Base-by-base conservation (phyloP, 129 eudicot genomes). In the Flaveria bidentis region DNA sequence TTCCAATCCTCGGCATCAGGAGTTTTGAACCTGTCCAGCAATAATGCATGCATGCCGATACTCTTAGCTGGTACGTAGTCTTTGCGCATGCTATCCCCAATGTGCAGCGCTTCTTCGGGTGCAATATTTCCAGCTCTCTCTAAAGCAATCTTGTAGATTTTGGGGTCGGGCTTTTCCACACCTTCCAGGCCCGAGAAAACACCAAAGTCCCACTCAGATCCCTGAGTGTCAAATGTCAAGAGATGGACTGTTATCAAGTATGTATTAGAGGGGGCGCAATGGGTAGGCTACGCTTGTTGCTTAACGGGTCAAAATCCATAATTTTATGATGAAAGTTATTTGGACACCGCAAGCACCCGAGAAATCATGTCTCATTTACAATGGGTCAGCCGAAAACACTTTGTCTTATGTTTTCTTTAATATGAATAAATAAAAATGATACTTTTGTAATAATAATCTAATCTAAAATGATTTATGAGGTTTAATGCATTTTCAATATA, bases 151-250 rank as follows among this genome's bases (percentile, higher is more conserved):
- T 91, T 44, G 66, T 87, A 91, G 42, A 95, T 72, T 79, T 66
- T 88, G 0, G 97, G 97, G 81, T 95, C 88, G 9, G 99, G 99
- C 80, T 95, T 95, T 69, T 95, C 97, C 47, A 95, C 88, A 18
- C 99, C 99, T 75, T 84, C 97, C 2, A 95, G 85, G 9, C 99
- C 99, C 3, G 99, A 91, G 87, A 95, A 95, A n/a, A 95, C 97
- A 26, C 99, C 99, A 75, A 95, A 91, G 78, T 95, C 99, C 96
- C 96, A 95, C 81, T 87, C 96, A 0, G 95, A 89, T 67, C 97
- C 97, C 99, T 95, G 80, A 15, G 67, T 62, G n/a, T 6, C 53
- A 76, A 68, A 39, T 22, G 17, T 41, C 74, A 71, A 61, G 12
- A 50, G 53, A 71, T 12, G 16, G 36, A 30, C 4, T 13, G 3